Percentiles rank a stretch among this genome's conserved stretches.
These are phyloP conservation scores for Coemansia sp. DNA, from an alignment of 192 early-diverging fungal species.

Conservation along the genomic window DNA sequence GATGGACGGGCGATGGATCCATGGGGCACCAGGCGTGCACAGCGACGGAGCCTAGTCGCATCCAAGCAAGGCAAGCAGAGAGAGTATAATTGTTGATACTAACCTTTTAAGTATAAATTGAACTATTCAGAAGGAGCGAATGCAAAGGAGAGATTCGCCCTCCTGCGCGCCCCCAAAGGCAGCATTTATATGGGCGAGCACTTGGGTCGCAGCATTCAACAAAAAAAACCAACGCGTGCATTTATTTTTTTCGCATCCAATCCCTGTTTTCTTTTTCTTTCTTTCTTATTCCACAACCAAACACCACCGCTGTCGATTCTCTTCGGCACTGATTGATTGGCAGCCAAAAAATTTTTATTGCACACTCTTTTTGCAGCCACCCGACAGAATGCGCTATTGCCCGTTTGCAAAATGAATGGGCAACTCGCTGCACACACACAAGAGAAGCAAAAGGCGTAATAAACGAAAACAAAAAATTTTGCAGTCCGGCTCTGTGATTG, in stretches of 20 bases:
- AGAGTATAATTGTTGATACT: conserved; percentile 11
- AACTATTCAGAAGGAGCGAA: conserved; percentile 40
- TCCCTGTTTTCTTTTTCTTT: not conserved
- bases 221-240: not conserved
- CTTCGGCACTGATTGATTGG: not conserved
- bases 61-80: not conserved
- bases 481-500: conserved; percentile 2
- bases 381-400: too few species aligned
- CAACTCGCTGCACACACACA: too few species aligned
- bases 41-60: not conserved
- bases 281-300: not conserved
- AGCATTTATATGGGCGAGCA: conserved; percentile 17
- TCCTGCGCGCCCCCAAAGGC: not conserved
- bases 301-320: not conserved
- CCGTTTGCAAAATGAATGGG: too few species aligned
- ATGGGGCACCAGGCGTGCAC: not conserved
- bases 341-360: not conserved
- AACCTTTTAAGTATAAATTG: conserved; percentile 27
- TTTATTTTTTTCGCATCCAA: not conserved
- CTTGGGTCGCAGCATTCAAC: not conserved
- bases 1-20: conserved; percentile 6
- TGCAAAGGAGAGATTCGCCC: conserved; percentile 20
- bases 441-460: too few species aligned
- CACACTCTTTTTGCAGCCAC: too few species aligned
- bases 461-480: too few species aligned